Base-by-base conservation (phyloP, 2,329 filamentous ascomycete genomes). In the Parascedosporium putredinis region DNA sequence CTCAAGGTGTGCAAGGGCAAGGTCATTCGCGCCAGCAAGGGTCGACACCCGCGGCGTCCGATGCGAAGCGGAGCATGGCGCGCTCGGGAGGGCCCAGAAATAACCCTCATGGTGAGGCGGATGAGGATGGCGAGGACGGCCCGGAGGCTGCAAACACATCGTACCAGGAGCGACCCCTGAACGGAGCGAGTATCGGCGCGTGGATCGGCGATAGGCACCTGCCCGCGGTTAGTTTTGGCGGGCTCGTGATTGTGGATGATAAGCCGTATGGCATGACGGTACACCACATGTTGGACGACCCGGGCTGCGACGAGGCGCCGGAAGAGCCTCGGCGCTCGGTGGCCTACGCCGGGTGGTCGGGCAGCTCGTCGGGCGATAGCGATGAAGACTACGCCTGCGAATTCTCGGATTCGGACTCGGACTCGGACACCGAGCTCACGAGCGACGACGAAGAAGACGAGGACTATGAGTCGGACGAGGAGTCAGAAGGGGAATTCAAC, bases 181-280 rank as follows among this genome's bases (percentile, higher is more conserved):
- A 90, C 56, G 91, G 91, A 1, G 91, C 91, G 6, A 95, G 89
- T 40, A 96, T 97, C 52, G 91, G 91, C 5, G 90, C 90, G 1
- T 96, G 88, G 73, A 82, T 87, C 47, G 85, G 86, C 51, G 81
- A 89, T 55, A 82, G 86, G 42, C 91, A 96, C 60, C 72, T 96
- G 2, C 89, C 90, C 5, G 88, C 91, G 2, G 91, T 95, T 3
- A 94, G 88, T 27, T 89, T 95, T 56, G 91, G 91, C 10, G 91
- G 91, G 7, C 75, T 95, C 3, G 81, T 97, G 36, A 70, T 93
- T 27, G 81, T 97, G 2, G 89, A 97, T 60, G 81, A 86, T 50
- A 82, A 85, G 62, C 80, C 87, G 0, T 93, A 89, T 59, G 91
- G 91, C 10, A 93, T 97, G 87, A 96, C 88, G 20, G 91, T 97